Conservation (phyloP, 129 eudicot genomes). For the Ambrosia trifida region DNA sequence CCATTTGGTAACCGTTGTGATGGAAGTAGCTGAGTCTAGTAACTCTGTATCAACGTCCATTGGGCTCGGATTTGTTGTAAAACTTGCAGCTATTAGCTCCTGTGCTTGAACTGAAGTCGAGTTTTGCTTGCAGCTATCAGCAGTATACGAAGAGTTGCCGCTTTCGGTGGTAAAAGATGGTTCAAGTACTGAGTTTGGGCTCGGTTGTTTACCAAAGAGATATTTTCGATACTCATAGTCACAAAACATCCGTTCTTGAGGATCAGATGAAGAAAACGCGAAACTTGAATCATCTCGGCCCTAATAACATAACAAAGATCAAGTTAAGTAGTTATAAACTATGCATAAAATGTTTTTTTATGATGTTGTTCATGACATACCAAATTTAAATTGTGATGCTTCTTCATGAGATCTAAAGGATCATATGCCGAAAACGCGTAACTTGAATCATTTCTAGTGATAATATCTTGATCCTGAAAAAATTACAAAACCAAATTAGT, state of each 20-base stretch:
- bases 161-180: slow-evolving; percentile 66
- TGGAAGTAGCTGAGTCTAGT: slow-evolving; percentile 78
- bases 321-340: not conserved
- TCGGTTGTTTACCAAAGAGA: slow-evolving; percentile 53
- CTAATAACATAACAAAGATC: slow-evolving; percentile 4
- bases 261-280: slow-evolving; percentile 31
- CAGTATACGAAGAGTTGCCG: slow-evolving; percentile 61
- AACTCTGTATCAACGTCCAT: slow-evolving; percentile 61
- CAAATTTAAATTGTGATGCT: slow-evolving; percentile 37
- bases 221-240: slow-evolving; percentile 38
- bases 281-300: slow-evolving; percentile 29
- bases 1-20: slow-evolving; percentile 44
- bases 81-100: slow-evolving; percentile 37
- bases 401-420: slow-evolving; percentile 31
- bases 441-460: slow-evolving; percentile 12
- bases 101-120: slow-evolving; percentile 59
- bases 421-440: slow-evolving; percentile 32
- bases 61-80: slow-evolving; percentile 33
- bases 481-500: not conserved
- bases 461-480: slow-evolving; percentile 18
- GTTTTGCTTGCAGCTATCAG: slow-evolving; percentile 60
- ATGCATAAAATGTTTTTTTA: not conserved
- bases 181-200: slow-evolving; percentile 82
- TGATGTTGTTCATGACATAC: slow-evolving; percentile 31
- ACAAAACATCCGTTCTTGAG: slow-evolving; percentile 30